These are phyloP conservation scores for Calycina herbarum DNA, from an alignment of 2,329 filamentous ascomycete genomes.

Conservation along the genomic window DNA sequence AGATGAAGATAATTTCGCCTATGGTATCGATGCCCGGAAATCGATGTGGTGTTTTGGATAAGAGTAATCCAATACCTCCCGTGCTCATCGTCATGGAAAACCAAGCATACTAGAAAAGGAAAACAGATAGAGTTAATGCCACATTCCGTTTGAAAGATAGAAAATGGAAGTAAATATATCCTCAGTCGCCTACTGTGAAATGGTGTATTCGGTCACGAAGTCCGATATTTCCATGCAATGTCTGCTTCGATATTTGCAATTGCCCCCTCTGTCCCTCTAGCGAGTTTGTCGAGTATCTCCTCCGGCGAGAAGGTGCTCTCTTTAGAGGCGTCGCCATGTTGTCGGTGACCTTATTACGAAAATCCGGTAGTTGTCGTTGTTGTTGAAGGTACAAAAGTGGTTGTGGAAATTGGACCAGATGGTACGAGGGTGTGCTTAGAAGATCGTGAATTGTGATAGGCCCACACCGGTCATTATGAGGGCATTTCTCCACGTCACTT, in stretches of 20 bases:
- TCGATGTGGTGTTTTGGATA: conserved; percentile 40
- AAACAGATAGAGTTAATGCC: background rate
- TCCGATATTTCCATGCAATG: conserved; percentile 21
- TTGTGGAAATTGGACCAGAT: background rate
- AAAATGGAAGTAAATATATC: background rate
- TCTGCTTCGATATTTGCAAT: conserved; percentile 17
- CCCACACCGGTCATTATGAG: background rate
- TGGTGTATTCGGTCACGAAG: conserved; percentile 30
- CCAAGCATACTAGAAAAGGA: conserved; percentile 46
- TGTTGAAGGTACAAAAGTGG: background rate
- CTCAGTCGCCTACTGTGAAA: conserved; percentile 22
- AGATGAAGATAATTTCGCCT: conserved; percentile 65
- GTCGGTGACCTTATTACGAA: background rate
- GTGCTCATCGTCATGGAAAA: conserved; percentile 73
- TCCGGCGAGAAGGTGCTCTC: background rate
- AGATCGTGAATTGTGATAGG: background rate
- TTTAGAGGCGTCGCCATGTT: background rate
- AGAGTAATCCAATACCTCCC: conserved; percentile 65
- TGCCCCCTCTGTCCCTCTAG: conserved; percentile 26
- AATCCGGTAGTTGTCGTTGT: no score
- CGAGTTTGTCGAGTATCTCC: conserved; percentile 10
- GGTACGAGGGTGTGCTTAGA: background rate
- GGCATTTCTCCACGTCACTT: background rate
- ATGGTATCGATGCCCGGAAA: conserved; percentile 46
- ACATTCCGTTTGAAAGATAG: background rate